Conservation (phyloP, 352 stramenopile species). For the Aphanomyces stellatus region DNA sequence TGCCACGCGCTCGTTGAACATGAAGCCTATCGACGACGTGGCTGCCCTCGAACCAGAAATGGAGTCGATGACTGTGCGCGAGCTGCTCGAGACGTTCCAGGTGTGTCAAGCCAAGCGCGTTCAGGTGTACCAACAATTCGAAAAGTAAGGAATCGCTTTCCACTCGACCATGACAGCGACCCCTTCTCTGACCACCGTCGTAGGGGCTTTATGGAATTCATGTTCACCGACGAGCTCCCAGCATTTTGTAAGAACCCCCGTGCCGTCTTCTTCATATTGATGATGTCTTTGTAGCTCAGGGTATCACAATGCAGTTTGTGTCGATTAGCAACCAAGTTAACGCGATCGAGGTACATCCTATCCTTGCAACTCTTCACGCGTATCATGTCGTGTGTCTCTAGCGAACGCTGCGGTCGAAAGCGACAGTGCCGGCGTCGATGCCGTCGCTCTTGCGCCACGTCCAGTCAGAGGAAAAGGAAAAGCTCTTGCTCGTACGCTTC, state of each 20-base stretch:
- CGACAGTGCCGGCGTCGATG: slow-evolving; percentile 27
- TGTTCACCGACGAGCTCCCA: slow-evolving; percentile 52
- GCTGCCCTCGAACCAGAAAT: not conserved
- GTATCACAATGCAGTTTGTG: slow-evolving; percentile 56
- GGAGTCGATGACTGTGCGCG: not conserved
- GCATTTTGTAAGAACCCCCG: slow-evolving; percentile 41
- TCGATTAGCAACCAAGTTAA: slow-evolving; percentile 64
- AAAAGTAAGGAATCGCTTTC: slow-evolving; percentile 25
- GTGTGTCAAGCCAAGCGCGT: slow-evolving; percentile 53
- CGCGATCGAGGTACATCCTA: slow-evolving; percentile 35
- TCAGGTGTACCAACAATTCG: slow-evolving; percentile 60
- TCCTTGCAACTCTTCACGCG: too few relatives aligned
- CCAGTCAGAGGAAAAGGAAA: slow-evolving; percentile 74
- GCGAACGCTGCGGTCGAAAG: slow-evolving; percentile 27
- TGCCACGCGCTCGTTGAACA: slow-evolving; percentile 20
- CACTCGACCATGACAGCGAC: too few relatives aligned
- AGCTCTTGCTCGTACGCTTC: slow-evolving; percentile 50
- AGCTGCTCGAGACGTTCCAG: slow-evolving; percentile 39
- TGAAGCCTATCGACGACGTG: slow-evolving; percentile 1
- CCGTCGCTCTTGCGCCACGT: slow-evolving; percentile 61
- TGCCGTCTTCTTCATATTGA: too few relatives aligned
- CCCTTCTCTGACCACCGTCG: too few relatives aligned
- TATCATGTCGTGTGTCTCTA: too few relatives aligned
- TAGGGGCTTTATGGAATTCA: slow-evolving; percentile 56
- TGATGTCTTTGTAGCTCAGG: slow-evolving; percentile 34